Evolutionary conservation across 2,329 filamentous ascomycete species (phyloP), one percentile per base, ranked within the genome.

Genomic region (Gnomoniopsis smithogilvyi): DNA sequence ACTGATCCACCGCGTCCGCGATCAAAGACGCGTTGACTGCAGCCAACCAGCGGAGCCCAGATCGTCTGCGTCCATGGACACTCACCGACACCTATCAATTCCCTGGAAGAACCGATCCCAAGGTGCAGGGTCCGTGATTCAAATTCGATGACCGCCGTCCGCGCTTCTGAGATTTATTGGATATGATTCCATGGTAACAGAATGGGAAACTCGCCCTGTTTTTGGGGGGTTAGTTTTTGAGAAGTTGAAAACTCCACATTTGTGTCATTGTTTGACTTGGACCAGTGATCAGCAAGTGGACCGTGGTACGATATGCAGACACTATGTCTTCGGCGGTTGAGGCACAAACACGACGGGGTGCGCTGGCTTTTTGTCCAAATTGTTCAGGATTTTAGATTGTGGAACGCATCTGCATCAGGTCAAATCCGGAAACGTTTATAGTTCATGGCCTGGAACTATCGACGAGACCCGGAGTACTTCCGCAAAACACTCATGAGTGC

Each of bases 51-150:
- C 52, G 54, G 51, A 59, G 54, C 48, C 26, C 26, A 30, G 26
- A 30, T 30, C 26, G 26, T 30, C 26, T 41, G 6, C 51, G 56
- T 4, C 56, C 48, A 55, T 56, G 59, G 59, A 58, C 47, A 41
- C 59, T 61, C 59, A 61, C 59, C 59, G 59, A 61, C 59, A 61
- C 46, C 56, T 59, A 54, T 41, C 53, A 50, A 54, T 43, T 46
- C 59, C 59, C 59, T 59, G 59, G n/a, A n/a, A n/a, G n/a, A n/a
- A 61, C 55, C 59, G 56, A 51, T 52, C 38, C 33, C 6, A 3
- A 6, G 36, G 36, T 41, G 36, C 36, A 41, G 36, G 36, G 36
- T 36, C 36, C 17, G 36, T 14, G 36, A 41, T 8, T 30, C 36
- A 41, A 11, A 41, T 41, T 41, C 36, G 36, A 41, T 41, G 15